A percentile compares a stretch with the other conserved stretches of the same genome.
phyloP scores from a whole-genome alignment of 176 grass and related monocot genomes.

The Pontederia crassipes region DNA sequence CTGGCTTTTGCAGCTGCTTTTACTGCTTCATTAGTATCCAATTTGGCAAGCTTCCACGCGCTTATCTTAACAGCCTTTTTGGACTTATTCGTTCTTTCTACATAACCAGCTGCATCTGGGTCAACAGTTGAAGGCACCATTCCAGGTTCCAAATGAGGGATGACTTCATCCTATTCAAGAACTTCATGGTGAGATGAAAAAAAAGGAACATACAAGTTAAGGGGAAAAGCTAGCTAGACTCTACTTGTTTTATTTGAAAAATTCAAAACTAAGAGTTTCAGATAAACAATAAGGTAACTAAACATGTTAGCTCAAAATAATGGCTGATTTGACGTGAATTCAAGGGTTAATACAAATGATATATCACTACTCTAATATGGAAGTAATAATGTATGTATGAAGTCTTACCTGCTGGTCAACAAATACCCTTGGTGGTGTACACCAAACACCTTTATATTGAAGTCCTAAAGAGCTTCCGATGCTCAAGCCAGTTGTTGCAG shows the following conservation, averaged over 20 bases:
- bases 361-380: no score
- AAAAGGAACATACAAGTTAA: neutral
- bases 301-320: no score
- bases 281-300: no score
- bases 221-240: neutral
- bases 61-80: conserved; percentile 90
- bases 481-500: conserved; percentile 88
- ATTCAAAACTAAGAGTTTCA: no score
- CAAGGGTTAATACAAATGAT: no score
- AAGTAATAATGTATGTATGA: no score
- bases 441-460: conserved; percentile 95
- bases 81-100: conserved; percentile 64
- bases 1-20: conserved; percentile 90
- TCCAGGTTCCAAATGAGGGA: conserved; percentile 85
- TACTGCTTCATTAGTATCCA: conserved; percentile 76
- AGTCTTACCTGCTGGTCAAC: conserved; percentile 44
- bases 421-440: conserved; percentile 95
- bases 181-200: neutral
- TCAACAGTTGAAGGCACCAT: conserved; percentile 87
- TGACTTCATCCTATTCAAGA: conserved; percentile 70
- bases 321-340: no score
- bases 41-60: conserved; percentile 91
- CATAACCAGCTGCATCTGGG: conserved; percentile 63
- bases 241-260: neutral
- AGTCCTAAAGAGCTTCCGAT: conserved; percentile 76